Conservation (phyloP, 371 early-diverging fungal genomes). For the Parasitella parasitica region DNA sequence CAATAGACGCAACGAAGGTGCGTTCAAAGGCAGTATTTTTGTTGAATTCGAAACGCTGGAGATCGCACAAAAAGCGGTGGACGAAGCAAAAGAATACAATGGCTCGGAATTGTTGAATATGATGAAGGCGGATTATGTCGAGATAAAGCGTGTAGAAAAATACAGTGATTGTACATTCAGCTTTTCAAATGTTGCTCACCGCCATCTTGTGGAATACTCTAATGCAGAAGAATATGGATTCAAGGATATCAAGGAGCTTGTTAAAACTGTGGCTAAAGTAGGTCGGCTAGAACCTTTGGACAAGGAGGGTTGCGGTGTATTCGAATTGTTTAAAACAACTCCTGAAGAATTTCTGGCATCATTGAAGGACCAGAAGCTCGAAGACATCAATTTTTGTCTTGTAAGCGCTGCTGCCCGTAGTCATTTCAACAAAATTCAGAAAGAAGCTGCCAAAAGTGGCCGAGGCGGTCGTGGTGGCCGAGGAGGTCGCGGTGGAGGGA, state of each 20-base stretch:
- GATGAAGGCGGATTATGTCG: slow-evolving; percentile 44
- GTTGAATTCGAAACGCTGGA: slow-evolving; percentile 43
- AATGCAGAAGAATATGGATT: slow-evolving; percentile 23
- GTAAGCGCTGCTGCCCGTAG: slow-evolving; percentile 18
- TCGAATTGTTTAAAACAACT: slow-evolving; percentile 28
- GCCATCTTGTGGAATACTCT: slow-evolving; percentile 34
- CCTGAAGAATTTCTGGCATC: slow-evolving; percentile 38
- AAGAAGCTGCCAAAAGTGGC: slow-evolving; percentile 3
- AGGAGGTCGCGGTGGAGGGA: slow-evolving; percentile 17
- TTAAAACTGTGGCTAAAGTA: slow-evolving; percentile 6
- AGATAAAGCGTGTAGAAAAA: slow-evolving; percentile 44
- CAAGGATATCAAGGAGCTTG: slow-evolving; percentile 33
- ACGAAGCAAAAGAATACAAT: slow-evolving; percentile 19
- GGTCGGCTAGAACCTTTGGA: slow-evolving; percentile 21
- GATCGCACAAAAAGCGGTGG: slow-evolving; percentile 25
- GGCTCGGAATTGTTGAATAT: slow-evolving; percentile 21
- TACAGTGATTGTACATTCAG: slow-evolving; percentile 13
- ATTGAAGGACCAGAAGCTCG: slow-evolving; percentile 29
- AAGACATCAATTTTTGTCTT: slow-evolving; percentile 14
- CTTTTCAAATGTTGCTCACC: not conserved
- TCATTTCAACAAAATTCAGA: slow-evolving; percentile 24
- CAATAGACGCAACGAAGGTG: slow-evolving; percentile 11
- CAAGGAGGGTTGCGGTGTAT: slow-evolving; percentile 28
- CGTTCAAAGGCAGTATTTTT: slow-evolving; percentile 45
- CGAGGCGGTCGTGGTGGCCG: slow-evolving; percentile 23